Evolutionary conservation across 2,329 filamentous ascomycete genomes (phyloP), one percentile per base, ranked within the genome.

Genomic region (Clonostachys solani): DNA sequence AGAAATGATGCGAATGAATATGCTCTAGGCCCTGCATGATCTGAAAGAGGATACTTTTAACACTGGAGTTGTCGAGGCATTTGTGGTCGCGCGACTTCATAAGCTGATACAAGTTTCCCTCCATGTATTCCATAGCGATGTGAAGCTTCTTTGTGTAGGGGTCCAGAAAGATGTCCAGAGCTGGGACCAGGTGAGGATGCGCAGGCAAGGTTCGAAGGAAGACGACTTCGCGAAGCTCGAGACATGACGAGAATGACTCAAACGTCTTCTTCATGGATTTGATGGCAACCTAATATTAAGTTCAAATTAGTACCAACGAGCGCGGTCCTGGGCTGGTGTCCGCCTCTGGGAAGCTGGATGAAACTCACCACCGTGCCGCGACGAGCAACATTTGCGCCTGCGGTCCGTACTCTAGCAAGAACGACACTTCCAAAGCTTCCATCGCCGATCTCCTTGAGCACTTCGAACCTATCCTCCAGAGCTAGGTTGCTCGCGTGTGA

Each of bases 181-280:
- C 92, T 35, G 94, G 94, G n/a, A 99, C 94, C 34, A 99, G 80
- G 66, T 99, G 94, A 57, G 84, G 83, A 63, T 99, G 94, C 41
- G 81, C 75, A 3, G 94, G 94, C 15, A 99, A 75, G 12, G 91
- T 92, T 61, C 90, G 86, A 42, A 99, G 75, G 69, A 99, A 99
- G 64, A 99, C 94, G 54, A 99, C 94, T 68, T 99, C 94, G 52
- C 94, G 86, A 46, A 99, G 81, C 68, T 99, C 94, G 53, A 96
- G 72, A 66, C 94, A 99, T 45, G 91, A 87, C 15, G 81, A 74
- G 62, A 96, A 91, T 2, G 89, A 95, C 58, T 97, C 92, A 60
- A 97, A 99, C 0, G 87, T 92, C 81, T 99, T 99, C 79, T 99
- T 99, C 94, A 99, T 99, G 6, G 94, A 97, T 73, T 99, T 99